Evolutionary conservation across 768 basidiomycete genomes (phyloP).

Genomic region (Pisolithus marmoratus): DNA sequence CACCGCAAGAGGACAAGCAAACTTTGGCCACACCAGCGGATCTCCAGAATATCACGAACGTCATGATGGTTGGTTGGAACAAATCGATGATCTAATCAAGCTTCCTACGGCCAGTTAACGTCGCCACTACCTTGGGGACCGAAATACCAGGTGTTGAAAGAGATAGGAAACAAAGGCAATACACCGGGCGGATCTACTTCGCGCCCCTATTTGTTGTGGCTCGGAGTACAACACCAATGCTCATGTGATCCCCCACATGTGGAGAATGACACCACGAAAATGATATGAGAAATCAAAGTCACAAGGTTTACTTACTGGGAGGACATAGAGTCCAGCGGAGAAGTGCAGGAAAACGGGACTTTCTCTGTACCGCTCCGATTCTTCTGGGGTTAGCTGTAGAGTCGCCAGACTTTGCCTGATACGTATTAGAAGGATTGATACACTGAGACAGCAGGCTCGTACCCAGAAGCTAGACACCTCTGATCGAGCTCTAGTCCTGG

Average conservation of each 20-base stretch:
- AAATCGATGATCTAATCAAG: not conserved
- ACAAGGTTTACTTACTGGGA: constrained; percentile 53
- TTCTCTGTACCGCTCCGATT: constrained; percentile 53
- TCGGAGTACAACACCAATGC: too few relatives aligned
- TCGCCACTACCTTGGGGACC: not conserved
- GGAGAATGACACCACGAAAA: not conserved
- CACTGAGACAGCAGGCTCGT: constrained; percentile 11
- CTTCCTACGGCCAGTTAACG: not conserved
- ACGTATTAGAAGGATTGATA: not conserved
- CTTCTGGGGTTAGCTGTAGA: constrained; percentile 68
- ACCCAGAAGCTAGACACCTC: constrained; percentile 79
- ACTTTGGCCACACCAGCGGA: too few relatives aligned
- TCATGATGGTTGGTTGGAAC: not conserved
- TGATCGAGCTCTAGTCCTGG: constrained; percentile 47
- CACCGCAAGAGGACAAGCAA: not conserved
- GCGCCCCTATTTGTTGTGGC: not conserved
- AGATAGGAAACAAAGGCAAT: not conserved
- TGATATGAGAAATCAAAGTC: not conserved
- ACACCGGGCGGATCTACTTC: constrained; percentile 25
- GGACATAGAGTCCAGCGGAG: constrained; percentile 69
- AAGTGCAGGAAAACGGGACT: constrained; percentile 74
- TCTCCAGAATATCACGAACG: too few relatives aligned
- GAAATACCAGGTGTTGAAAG: not conserved
- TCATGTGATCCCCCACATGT: too few relatives aligned
- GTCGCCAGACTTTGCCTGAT: constrained; percentile 73